Evolutionary conservation across 139 green algal genomes (phyloP), one percentile per base, ranked within the genome.

Genomic region (Chara braunii): DNA sequence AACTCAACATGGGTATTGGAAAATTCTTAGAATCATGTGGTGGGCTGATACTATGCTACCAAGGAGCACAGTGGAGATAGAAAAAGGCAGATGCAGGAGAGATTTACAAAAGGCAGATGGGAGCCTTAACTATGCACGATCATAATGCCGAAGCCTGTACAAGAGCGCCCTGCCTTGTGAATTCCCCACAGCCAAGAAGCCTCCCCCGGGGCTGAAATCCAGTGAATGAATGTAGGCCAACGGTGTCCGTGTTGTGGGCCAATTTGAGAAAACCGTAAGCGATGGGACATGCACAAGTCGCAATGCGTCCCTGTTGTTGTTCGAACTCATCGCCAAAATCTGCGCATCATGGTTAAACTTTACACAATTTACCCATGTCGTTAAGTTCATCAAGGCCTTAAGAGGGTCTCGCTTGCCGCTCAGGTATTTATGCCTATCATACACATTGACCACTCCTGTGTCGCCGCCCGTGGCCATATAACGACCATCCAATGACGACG

Each of bases 201-300:
- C 90, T 35, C 86, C 79, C n/a, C 75, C 53, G 3, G 91, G 90
- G 54, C 72, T 88, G 79, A 97, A 96, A 12, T 80, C 83, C 5
- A 85, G 34, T 33, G 55, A 78, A 78, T 95, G 87, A 64, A 96
- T 86, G 60, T 90, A 93, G 37, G 89, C 78, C 68, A 97, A 74
- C 28, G 90, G 90, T 4, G 85, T 88, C 36, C 60, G 75, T 24
- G 65, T 72, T 0, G 87, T 94, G 0, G 91, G 91, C 90, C 90
- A 97, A 75, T 97, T 97, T 56, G 74, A 66, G 56, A 92, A 97
- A 5, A 93, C 87, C 14, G 85, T 94, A 31, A 78, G 43, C 7
- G 78, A 83, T 3, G 87, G 82, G 23, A 94, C 37, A 73, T 97
- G 91, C 51, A 95, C 79, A 57, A 97, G 52, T 0, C 90, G 80